Percentiles rank a stretch among this genome's conserved stretches.
Evolutionary conservation across 2,329 filamentous ascomycete genomes (phyloP).

Genomic region (Ceratocystis colombiana): DNA sequence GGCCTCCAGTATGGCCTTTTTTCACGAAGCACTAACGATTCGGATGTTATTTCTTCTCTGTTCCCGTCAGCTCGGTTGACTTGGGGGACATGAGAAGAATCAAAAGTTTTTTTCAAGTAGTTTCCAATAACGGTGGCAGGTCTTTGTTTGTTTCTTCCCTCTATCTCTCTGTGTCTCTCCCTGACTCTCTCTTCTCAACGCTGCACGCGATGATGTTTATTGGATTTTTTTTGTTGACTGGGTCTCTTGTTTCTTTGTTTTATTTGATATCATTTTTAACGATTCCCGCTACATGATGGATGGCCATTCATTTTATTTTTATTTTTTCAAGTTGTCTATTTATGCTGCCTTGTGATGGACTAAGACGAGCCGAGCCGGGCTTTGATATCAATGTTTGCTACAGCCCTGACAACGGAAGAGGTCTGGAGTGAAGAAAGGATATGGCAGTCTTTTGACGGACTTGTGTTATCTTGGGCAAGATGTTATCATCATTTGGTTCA

Average conservation of each 20-base stretch:
- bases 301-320: constrained; percentile 18
- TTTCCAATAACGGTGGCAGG: constrained; percentile 23
- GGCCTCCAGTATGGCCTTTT: constrained; percentile 15
- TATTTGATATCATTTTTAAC: constrained; percentile 24
- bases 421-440: too few relatives aligned
- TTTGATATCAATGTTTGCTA: too few relatives aligned
- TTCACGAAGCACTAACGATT: constrained; percentile 21
- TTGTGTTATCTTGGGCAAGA: too few relatives aligned
- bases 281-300: constrained; percentile 11
- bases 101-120: constrained; percentile 22
- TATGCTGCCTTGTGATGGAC: constrained; percentile 1
- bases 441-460: too few relatives aligned
- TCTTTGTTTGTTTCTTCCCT: constrained; percentile 23
- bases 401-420: too few relatives aligned
- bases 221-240: constrained; percentile 18
- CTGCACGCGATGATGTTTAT: constrained; percentile 10
- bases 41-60: constrained; percentile 17
- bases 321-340: constrained; percentile 7
- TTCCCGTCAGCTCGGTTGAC: background rate
- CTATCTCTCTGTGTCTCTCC: constrained; percentile 13
- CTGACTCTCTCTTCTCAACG: constrained; percentile 18
- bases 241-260: constrained; percentile 19
- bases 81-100: background rate
- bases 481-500: too few relatives aligned
- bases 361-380: background rate